Conservation (phyloP, 805 yeast genomes). For the Yarrowia divulgata region DNA sequence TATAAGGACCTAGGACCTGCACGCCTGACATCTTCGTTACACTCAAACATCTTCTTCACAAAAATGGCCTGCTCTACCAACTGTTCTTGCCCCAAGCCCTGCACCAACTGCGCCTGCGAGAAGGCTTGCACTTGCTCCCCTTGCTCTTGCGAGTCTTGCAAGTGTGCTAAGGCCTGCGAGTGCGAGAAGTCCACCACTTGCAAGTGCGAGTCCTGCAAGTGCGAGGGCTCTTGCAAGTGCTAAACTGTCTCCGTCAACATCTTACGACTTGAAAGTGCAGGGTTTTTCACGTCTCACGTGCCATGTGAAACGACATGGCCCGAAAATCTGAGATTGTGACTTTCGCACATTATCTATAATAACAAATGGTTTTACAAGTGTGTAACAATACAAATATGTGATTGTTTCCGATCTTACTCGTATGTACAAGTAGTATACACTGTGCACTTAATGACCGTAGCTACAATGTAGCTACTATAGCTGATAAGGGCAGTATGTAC, state of each 20-base stretch:
- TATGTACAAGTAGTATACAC: no score
- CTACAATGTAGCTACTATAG: no score
- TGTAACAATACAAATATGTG: no score
- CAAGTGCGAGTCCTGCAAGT: constrained; percentile 38
- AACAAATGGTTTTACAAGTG: no score
- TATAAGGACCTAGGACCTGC: constrained; percentile 7
- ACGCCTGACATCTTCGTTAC: background rate
- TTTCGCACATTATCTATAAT: no score
- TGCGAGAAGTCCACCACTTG: constrained; percentile 33
- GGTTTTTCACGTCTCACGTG: no score
- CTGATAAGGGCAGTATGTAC: no score
- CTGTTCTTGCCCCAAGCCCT: constrained; percentile 40
- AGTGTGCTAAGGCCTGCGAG: constrained; percentile 37
- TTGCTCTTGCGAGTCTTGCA: constrained; percentile 29
- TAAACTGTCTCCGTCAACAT: background rate
- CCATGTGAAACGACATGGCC: no score
- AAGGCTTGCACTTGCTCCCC: constrained; percentile 34
- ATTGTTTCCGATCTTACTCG: no score
- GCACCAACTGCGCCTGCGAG: constrained; percentile 37
- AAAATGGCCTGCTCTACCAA: constrained; percentile 40
- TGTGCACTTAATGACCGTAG: no score
- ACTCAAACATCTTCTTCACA: background rate
- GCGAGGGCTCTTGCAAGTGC: constrained; percentile 39
- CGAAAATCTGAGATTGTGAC: no score
- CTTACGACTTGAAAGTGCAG: background rate